These are phyloP conservation scores for Podila horticola DNA, from an alignment of 192 early-diverging fungal genomes.

Conservation along the genomic window DNA sequence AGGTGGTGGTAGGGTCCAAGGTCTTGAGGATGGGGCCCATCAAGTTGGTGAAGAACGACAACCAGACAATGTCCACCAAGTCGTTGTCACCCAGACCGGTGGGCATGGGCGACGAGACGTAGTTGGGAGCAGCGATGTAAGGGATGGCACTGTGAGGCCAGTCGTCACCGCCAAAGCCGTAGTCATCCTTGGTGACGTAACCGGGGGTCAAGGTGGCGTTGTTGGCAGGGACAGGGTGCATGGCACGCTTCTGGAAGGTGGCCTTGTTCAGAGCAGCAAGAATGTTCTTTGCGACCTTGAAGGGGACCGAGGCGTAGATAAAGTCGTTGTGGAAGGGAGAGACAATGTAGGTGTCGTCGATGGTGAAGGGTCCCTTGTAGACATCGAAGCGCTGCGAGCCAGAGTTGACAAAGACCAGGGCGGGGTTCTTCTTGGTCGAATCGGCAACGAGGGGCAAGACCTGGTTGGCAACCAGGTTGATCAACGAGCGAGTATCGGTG, in stretches of 20 bases:
- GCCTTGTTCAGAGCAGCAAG: conserved; percentile 45
- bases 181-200: conserved; percentile 61
- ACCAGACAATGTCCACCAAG: conserved; percentile 54
- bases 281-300: conserved; percentile 46
- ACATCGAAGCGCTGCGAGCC: conserved; percentile 60
- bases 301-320: conserved; percentile 48
- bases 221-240: conserved; percentile 12
- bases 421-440: conserved; percentile 50
- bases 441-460: conserved; percentile 49
- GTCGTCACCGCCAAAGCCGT: conserved; percentile 62
- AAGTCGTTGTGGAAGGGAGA: conserved; percentile 57
- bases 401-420: conserved; percentile 54
- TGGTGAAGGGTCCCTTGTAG: conserved; percentile 58
- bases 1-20: conserved; percentile 35
- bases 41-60: conserved; percentile 54
- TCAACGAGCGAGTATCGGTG: conserved; percentile 44
- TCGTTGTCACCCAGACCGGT: conserved; percentile 31
- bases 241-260: conserved; percentile 40
- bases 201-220: conserved; percentile 53
- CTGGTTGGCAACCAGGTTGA: conserved; percentile 50
- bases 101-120: conserved; percentile 53
- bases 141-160: conserved; percentile 54
- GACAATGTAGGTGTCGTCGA: conserved; percentile 57
- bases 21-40: conserved; percentile 41
- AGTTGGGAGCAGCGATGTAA: conserved; percentile 47